Evolutionary conservation across 768 basidiomycete genomes (phyloP).

Genomic region (Mycena filopes): DNA sequence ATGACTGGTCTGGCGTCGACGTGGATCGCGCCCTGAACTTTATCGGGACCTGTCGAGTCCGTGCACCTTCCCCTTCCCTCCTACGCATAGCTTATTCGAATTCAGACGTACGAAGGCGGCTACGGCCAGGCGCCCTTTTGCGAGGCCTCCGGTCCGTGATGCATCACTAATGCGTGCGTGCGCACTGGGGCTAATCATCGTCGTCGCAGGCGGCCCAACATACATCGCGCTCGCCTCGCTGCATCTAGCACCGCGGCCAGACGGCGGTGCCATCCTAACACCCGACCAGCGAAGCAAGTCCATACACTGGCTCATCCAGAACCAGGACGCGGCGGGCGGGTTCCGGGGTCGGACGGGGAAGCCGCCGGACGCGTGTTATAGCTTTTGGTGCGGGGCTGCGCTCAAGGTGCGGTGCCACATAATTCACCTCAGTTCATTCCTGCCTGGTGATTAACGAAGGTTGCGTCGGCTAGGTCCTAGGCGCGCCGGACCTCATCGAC

Average conservation of each 20-base stretch:
- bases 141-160: constrained; percentile 83
- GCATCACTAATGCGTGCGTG: neutral
- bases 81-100: constrained; percentile 12
- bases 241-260: constrained; percentile 55
- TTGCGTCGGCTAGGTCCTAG: constrained; percentile 75
- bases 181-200: neutral
- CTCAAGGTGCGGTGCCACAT: constrained; percentile 64
- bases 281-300: constrained; percentile 61
- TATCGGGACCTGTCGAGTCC: constrained; percentile 78
- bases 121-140: constrained; percentile 85
- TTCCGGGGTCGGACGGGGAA: constrained; percentile 93
- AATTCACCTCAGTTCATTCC: neutral
- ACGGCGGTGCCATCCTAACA: constrained; percentile 41
- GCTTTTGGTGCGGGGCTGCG: constrained; percentile 93
- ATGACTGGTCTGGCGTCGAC: constrained; percentile 83
- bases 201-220: constrained; percentile 82
- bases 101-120: constrained; percentile 91
- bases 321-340: constrained; percentile 78
- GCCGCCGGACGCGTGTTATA: constrained; percentile 92
- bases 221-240: constrained; percentile 90
- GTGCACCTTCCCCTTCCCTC: constrained; percentile 34
- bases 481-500: constrained; percentile 67
- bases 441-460: constrained; percentile 8
- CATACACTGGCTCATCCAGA: constrained; percentile 80
- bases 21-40: constrained; percentile 69